phyloP scores from a whole-genome alignment of 805 yeast genomes.

The Alloascoidea hylecoeti region DNA sequence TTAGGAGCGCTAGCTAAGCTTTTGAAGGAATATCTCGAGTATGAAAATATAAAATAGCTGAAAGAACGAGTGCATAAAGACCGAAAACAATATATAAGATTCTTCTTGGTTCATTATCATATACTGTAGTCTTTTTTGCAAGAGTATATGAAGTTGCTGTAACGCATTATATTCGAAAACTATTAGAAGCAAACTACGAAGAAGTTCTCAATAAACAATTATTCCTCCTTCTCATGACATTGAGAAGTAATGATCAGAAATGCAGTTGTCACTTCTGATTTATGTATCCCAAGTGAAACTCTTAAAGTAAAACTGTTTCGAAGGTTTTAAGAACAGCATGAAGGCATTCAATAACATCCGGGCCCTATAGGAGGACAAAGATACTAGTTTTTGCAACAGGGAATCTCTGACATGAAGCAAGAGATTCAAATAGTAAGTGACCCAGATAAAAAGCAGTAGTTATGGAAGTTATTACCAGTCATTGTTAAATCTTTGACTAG shows the following conservation, averaged over 20 bases:
- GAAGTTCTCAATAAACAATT: slow-evolving; percentile 41
- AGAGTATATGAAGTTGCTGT: no score
- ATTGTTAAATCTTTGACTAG: slow-evolving; percentile 28
- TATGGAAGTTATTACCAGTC: slow-evolving; percentile 33
- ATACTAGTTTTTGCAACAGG: slow-evolving; percentile 40
- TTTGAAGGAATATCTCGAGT: slow-evolving; percentile 38
- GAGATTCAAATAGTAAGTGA: slow-evolving; percentile 40
- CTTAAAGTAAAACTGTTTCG: slow-evolving; percentile 33
- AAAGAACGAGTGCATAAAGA: slow-evolving; percentile 29
- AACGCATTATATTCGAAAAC: no score
- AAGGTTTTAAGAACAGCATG: slow-evolving; percentile 34
- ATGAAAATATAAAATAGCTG: slow-evolving; percentile 9
- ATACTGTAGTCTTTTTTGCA: no score
- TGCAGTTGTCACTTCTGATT: slow-evolving; percentile 41
- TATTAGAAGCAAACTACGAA: no score
- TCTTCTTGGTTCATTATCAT: no score
- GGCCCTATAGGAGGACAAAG: slow-evolving; percentile 37
- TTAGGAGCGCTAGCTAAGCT: slow-evolving; percentile 30
- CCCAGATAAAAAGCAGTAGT: slow-evolving; percentile 55
- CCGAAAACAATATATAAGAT: slow-evolving; percentile 43
- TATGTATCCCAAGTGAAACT: slow-evolving; percentile 34
- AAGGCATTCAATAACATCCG: slow-evolving; percentile 44
- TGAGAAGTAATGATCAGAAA: slow-evolving; percentile 40
- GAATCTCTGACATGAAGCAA: slow-evolving; percentile 35
- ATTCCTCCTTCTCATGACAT: slow-evolving; percentile 34